Percentiles rank a stretch among this genome's conserved stretches.
These are phyloP conservation scores for Crithidia sp. DNA, from an alignment of 208 protist genomes.

Conservation along the genomic window DNA sequence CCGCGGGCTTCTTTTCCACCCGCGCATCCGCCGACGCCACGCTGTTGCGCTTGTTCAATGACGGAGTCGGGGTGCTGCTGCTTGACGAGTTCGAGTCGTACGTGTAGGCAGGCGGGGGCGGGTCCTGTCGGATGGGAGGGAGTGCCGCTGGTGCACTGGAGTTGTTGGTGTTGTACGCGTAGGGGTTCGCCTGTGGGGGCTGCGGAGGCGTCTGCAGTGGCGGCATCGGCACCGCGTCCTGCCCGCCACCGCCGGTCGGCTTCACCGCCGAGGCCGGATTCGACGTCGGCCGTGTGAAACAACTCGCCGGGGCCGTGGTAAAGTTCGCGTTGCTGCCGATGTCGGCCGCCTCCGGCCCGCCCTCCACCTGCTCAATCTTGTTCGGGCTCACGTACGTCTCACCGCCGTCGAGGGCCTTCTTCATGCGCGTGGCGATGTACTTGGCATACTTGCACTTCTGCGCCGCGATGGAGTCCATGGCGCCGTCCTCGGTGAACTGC, in stretches of 20 bases:
- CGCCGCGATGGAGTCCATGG: slow-evolving; percentile 62
- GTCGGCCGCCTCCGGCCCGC: slow-evolving; percentile 5
- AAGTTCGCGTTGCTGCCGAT: slow-evolving; percentile 6
- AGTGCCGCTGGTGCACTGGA: not conserved
- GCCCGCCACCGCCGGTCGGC: not conserved
- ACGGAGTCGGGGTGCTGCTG: not conserved
- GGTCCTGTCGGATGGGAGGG: not conserved
- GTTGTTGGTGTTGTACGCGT: not conserved
- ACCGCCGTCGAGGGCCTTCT: slow-evolving; percentile 61
- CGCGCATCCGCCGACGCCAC: not conserved
- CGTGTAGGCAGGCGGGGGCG: slow-evolving; percentile 18
- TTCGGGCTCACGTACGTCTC: slow-evolving; percentile 67
- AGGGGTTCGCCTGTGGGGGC: not conserved
- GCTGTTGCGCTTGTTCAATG: not conserved
- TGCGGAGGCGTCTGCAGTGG: not conserved
- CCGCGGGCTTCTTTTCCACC: not conserved
- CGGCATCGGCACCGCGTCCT: not conserved
- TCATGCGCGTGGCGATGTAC: slow-evolving; percentile 77
- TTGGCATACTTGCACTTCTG: slow-evolving; percentile 84
- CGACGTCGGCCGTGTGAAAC: slow-evolving; percentile 8
- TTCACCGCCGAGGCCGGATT: slow-evolving; percentile 2
- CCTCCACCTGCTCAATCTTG: slow-evolving; percentile 29
- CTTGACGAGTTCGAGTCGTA: slow-evolving; percentile 5
- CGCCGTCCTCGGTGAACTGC: slow-evolving; percentile 73
- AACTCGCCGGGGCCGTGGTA: slow-evolving; percentile 20